These are phyloP conservation scores for Solanum peruvianum DNA, from an alignment of 257 asterid genomes.

Conservation along the genomic window DNA sequence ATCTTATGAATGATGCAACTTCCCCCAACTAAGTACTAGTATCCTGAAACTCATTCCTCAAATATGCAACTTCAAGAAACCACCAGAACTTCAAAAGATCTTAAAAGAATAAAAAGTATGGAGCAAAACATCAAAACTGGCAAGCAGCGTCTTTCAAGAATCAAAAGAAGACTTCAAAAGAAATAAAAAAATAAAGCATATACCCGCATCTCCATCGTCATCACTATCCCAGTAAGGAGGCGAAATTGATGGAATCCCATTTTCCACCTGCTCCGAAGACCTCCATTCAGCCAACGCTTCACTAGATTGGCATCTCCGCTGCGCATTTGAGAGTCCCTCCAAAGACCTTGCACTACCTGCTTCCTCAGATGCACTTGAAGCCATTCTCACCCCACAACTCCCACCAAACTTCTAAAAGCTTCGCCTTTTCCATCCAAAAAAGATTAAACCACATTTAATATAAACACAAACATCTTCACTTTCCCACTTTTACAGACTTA, in stretches of 20 bases:
- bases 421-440: slow-evolving; percentile 25
- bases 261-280: slow-evolving; percentile 73
- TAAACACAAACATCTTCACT: not conserved
- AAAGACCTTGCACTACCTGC: slow-evolving; percentile 45
- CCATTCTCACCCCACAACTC: slow-evolving; percentile 52
- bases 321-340: slow-evolving; percentile 45
- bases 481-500: not conserved
- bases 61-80: not conserved
- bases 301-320: slow-evolving; percentile 45
- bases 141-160: not conserved
- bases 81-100: not conserved
- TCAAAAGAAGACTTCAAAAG: not conserved
- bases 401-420: slow-evolving; percentile 33
- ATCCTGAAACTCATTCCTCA: not conserved
- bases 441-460: not conserved
- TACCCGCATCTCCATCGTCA: slow-evolving; percentile 57
- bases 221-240: slow-evolving; percentile 90
- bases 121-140: not conserved
- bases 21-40: not conserved
- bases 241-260: slow-evolving; percentile 66
- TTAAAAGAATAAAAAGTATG: not conserved
- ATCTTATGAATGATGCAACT: not conserved
- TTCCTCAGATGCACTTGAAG: slow-evolving; percentile 38
- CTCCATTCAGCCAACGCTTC: slow-evolving; percentile 79
- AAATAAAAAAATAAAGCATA: not conserved